Percentiles rank a stretch among this genome's conserved stretches.
These are phyloP conservation scores for Aureobasidium sp. DNA, from an alignment of 2,329 filamentous ascomycete species.

Conservation along the genomic window DNA sequence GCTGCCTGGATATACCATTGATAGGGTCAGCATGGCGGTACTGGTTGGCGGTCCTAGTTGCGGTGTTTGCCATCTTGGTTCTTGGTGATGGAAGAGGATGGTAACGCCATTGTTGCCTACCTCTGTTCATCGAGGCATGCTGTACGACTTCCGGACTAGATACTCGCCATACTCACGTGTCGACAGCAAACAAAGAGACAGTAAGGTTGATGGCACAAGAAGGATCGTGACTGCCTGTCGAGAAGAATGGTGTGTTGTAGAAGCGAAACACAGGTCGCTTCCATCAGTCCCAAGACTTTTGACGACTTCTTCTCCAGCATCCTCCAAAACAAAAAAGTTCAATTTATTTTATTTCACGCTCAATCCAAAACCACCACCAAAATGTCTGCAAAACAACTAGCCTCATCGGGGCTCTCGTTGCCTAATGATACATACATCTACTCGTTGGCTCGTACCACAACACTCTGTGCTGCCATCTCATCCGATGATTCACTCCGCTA, in stretches of 20 bases:
- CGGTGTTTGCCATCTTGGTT: background rate
- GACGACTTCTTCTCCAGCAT: background rate
- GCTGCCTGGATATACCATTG: background rate
- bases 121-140: background rate
- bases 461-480: constrained; percentile 50
- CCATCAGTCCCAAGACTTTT: constrained; percentile 6
- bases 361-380: background rate
- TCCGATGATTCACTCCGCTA: constrained; percentile 63
- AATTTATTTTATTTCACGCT: background rate
- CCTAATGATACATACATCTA: constrained; percentile 44
- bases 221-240: background rate
- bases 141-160: background rate
- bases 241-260: background rate
- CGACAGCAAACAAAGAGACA: background rate
- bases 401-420: constrained; percentile 11
- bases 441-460: constrained; percentile 37
- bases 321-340: background rate
- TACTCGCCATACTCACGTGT: background rate
- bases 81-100: background rate
- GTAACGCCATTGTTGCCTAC: background rate
- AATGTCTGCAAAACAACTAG: constrained; percentile 3
- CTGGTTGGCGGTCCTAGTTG: too few relatives aligned
- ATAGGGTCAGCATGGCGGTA: background rate
- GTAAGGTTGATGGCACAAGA: background rate
- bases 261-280: background rate